Evolutionary conservation across 2,329 filamentous ascomycete genomes (phyloP), one percentile per base, ranked within the genome.

Genomic region (Fusarium sp.): DNA sequence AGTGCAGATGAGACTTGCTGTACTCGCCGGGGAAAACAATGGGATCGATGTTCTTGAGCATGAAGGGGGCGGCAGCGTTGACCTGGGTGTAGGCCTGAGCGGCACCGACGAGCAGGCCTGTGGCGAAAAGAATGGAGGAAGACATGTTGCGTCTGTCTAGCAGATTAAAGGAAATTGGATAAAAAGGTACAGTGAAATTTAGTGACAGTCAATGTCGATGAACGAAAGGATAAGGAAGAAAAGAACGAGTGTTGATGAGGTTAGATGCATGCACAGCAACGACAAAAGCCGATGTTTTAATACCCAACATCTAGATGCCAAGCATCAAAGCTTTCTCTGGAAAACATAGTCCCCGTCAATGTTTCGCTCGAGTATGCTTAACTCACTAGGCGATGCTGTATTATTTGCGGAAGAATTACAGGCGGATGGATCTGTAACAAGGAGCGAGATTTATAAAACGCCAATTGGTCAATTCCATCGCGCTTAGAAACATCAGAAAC

Each of bases 1-100:
- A 75, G 68, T 79, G 77, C 57, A 79, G 36, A 42, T 78, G 77
- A 15, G 76, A 76, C 67, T 73, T 74, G 46, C 43, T 50, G 50
- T 78, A 72, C 56, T 72, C 48, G 11, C 76, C 74, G 1, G 76
- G 76, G 50, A 72, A 76, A 21, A 76, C 70, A 23, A 78, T 77
- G 3, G 75, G 76, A 27, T 78, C 74, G 18, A 78, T 74, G 56
- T 77, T 78, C 67, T 78, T 78, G 59, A 72, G 65, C 72, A 78
- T 76, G 41, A 78, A 75, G 43, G 72, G 72, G 9, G 56, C 23
- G 4, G 43, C 53, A 14, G 39, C 36, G 17, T 69, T 71, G 66
- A 69, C 66, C 15, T 61, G 55, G 8, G 69, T 71, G 36, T 71
- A 71, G 13, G 62, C 69, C 20, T 71, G 68, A 27, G 66, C 68